Base-by-base conservation (phyloP, 192 early-diverging fungal genomes). In the Obelidium mucronatum region DNA sequence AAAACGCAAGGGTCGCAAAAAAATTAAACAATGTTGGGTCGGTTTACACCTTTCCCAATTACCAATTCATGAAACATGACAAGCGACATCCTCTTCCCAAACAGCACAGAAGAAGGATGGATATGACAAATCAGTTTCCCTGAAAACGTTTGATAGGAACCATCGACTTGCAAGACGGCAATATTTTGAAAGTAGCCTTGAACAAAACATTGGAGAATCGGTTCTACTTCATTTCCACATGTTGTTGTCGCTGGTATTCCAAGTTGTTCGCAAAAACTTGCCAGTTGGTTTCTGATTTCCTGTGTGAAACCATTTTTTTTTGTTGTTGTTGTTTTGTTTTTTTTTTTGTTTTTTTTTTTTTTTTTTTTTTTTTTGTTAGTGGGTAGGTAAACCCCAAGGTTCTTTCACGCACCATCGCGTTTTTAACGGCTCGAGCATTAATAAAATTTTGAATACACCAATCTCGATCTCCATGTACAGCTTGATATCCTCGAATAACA, bases 381-480 rank as follows among this genome's bases (percentile, higher is more conserved):
- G 42, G 36, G 48, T 56, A 56, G 2, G 39, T 8, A 77, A 70
- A 17, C 74, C 28, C 8, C 1, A 64, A 73, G 37, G 52, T 30
- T 28, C 56, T 17, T 0, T 40, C 28, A 63, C 78, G 67, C 67
- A 90, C 91, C 81, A 94, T 74, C 2, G 93, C 94, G 76, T 95
- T 91, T 56, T 92, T 91, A 82, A 98, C 86, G 66, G 93, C 91
- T 34, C 97, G 83, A 5, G 81, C 85, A 78, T 95, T 96, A 59
- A 99, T 89, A 85, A 94, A 99, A 78, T 99, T 93, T 54, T 96
- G 91, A 37, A 85, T 78, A 80, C 96, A 99, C 97, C 97, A 99
- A 30, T 87, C 87, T 2, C 80, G 70, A 69, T 97, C 92, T 15
- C 94, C 95, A 26, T 94, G 85, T 3, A 92, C 93, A 31, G 88